A percentile compares a stretch with the other conserved stretches of the same genome.
These are phyloP conservation scores for Proliferodiscus dingleyae DNA, from an alignment of 2,329 filamentous ascomycete species.

Conservation along the genomic window DNA sequence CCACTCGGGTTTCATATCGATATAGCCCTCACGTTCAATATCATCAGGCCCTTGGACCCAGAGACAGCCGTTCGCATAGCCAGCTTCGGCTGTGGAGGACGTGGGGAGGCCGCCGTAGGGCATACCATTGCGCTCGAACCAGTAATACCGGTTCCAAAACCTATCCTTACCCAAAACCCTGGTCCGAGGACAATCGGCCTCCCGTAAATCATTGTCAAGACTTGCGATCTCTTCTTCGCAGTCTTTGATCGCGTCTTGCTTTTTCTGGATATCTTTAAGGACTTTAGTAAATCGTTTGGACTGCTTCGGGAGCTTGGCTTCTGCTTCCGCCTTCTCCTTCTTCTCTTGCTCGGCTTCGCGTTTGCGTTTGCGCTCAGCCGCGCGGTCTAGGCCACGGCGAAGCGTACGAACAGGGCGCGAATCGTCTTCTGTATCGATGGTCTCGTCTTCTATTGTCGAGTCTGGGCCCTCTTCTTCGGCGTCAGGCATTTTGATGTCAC, in stretches of 20 bases:
- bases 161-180: conserved; percentile 87
- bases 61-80: conserved; percentile 88
- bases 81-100: conserved; percentile 81
- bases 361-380: conserved; percentile 69
- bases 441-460: conserved; percentile 49
- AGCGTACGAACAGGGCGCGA: conserved; percentile 48
- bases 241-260: conserved; percentile 72
- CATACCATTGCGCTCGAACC: conserved; percentile 99
- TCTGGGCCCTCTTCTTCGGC: conserved; percentile 58
- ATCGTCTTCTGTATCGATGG: conserved; percentile 68
- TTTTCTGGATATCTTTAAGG: conserved; percentile 82
- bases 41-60: conserved; percentile 96
- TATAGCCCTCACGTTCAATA: conserved; percentile 79
- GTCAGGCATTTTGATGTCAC: conserved; percentile 58
- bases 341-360: conserved; percentile 68
- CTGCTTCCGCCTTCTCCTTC: conserved; percentile 53
- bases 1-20: conserved; percentile 67
- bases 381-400: conserved; percentile 62
- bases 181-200: conserved; percentile 88
- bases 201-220: conserved; percentile 86
- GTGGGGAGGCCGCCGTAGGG: conserved; percentile 82
- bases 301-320: conserved; percentile 63
- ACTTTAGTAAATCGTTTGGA: conserved; percentile 87
- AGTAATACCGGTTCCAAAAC: conserved; percentile 98
- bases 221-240: conserved; percentile 81